Percentiles rank a stretch among this genome's conserved stretches.
These are phyloP conservation scores for Tulasnella sp. DNA, from an alignment of 768 basidiomycete genomes.

Conservation along the genomic window DNA sequence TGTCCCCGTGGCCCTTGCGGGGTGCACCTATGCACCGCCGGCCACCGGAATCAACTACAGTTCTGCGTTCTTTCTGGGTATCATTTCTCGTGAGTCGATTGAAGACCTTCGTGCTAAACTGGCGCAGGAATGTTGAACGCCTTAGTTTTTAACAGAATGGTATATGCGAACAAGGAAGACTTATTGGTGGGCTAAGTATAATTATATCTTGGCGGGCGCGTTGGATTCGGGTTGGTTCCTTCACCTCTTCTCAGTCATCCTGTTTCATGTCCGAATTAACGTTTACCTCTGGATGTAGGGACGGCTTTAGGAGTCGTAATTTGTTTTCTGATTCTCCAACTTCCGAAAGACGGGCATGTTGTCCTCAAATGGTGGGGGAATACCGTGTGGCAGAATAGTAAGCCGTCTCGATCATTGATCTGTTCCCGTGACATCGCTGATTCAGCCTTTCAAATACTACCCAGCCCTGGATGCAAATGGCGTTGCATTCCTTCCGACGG, in stretches of 20 bases:
- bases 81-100: constrained; percentile 49
- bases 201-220: constrained; percentile 51
- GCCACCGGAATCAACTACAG: constrained; percentile 54
- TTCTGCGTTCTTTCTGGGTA: constrained; percentile 49
- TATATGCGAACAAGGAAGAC: constrained; percentile 48
- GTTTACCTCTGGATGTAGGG: constrained; percentile 22
- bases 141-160: constrained; percentile 43
- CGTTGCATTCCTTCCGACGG: constrained; percentile 5
- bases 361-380: constrained; percentile 49
- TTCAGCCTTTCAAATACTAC: background rate
- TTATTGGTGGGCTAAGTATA: constrained; percentile 57
- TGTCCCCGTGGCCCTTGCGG: constrained; percentile 50
- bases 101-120: too few relatives aligned
- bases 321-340: constrained; percentile 50
- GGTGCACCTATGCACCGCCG: constrained; percentile 48
- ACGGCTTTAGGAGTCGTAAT: constrained; percentile 48
- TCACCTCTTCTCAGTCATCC: background rate
- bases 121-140: background rate
- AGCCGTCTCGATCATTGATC: background rate
- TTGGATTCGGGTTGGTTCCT: constrained; percentile 43
- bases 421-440: background rate
- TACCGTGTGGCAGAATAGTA: constrained; percentile 38
- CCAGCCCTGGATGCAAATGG: constrained; percentile 30
- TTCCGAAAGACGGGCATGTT: constrained; percentile 45
- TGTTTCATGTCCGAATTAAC: background rate